Conservation (phyloP, 306 rosid genomes). For the Fragaria vesca region DNA sequence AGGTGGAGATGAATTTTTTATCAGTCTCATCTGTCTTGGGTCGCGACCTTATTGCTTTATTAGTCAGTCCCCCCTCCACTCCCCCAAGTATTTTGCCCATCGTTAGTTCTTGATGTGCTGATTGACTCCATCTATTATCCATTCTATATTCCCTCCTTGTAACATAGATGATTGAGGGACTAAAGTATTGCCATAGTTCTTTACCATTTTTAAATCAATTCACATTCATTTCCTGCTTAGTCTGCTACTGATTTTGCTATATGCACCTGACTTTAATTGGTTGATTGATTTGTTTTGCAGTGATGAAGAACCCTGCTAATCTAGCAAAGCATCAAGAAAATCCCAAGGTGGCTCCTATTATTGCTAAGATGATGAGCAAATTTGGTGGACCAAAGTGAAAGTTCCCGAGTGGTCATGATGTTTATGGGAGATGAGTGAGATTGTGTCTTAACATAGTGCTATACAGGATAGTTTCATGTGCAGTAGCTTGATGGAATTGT, state of each 20-base stretch:
- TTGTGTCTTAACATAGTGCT: background rate
- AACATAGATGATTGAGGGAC: background rate
- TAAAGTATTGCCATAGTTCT: background rate
- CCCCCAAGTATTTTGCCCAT: background rate
- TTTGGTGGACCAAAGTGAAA: conserved; percentile 62
- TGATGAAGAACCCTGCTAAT: conserved; percentile 90
- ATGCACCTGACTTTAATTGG: background rate
- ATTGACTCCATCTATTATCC: background rate
- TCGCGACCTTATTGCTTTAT: background rate
- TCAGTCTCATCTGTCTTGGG: background rate
- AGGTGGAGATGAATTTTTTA: background rate
- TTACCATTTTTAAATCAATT: background rate
- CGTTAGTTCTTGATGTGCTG: background rate
- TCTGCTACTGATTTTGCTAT: background rate
- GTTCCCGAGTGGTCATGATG: background rate
- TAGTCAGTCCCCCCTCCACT: background rate
- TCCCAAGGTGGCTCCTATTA: conserved; percentile 88
- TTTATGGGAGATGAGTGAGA: background rate
- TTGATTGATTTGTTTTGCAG: conserved; percentile 40
- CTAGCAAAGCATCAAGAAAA: conserved; percentile 82
- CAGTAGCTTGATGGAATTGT: background rate
- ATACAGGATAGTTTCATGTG: background rate
- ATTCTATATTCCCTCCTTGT: background rate
- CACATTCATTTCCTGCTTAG: background rate
- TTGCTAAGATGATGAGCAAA: conserved; percentile 90